phyloP scores from a whole-genome alignment of 78 protist species.

The Capsaspora owczarzaki region DNA sequence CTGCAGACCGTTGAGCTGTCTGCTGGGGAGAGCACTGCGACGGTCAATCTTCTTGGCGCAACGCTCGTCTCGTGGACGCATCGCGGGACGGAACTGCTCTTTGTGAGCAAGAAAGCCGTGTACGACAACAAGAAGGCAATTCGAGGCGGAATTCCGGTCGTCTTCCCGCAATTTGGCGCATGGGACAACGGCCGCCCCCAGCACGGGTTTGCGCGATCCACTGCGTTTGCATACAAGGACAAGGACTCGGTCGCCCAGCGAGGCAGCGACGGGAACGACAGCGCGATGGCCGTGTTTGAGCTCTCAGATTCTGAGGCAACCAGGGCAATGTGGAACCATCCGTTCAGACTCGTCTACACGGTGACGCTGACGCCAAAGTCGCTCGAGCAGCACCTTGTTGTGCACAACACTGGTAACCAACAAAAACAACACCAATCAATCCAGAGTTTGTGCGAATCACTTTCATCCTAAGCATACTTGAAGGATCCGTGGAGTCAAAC shows the following conservation, averaged over 20 bases:
- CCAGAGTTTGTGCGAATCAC: too few species aligned
- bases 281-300: neutral
- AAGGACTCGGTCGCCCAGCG: too few species aligned
- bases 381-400: neutral
- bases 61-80: neutral
- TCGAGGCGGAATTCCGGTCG: conserved; percentile 71
- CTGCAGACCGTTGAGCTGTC: too few species aligned
- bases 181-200: conserved; percentile 22
- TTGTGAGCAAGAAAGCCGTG: conserved; percentile 21
- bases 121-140: conserved; percentile 41
- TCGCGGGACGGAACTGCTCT: neutral
- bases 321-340: conserved; percentile 12
- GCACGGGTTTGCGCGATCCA: conserved; percentile 50
- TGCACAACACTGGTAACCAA: conserved; percentile 19
- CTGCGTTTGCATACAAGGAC: neutral
- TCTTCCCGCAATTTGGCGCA: conserved; percentile 48
- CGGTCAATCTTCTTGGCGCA: conserved; percentile 1
- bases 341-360: neutral
- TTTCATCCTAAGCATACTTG: too few species aligned
- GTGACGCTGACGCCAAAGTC: neutral
- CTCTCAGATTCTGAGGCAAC: conserved; percentile 24
- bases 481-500: too few species aligned
- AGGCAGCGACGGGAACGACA: neutral
- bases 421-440: too few species aligned
- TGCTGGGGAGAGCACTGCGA: too few species aligned